Percentiles rank a stretch among this genome's conserved stretches.
Conservation (phyloP, 2,329 filamentous ascomycete genomes). For the Scytalidium lignicola region DNA sequence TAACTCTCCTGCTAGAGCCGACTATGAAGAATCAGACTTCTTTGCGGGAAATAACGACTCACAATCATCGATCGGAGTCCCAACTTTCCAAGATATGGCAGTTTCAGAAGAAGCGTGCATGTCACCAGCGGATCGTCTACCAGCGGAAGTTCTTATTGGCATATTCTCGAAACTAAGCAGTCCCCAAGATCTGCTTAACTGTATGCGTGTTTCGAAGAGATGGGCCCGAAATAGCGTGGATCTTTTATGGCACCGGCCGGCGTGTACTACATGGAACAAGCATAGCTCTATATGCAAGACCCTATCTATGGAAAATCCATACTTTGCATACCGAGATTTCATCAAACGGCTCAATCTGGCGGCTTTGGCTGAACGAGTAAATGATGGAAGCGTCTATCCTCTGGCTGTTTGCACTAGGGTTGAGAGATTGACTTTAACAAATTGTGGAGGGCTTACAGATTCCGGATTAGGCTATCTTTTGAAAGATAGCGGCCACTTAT, state of each 20-base stretch:
- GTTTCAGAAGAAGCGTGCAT: slow-evolving; percentile 62
- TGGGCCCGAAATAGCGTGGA: slow-evolving; percentile 94
- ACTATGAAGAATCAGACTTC: slow-evolving; percentile 91
- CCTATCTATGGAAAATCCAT: slow-evolving; percentile 65
- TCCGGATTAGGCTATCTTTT: slow-evolving; percentile 75
- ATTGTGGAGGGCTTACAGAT: slow-evolving; percentile 81
- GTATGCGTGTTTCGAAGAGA: slow-evolving; percentile 88
- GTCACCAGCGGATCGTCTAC: slow-evolving; percentile 78
- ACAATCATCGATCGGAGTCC: slow-evolving; percentile 81
- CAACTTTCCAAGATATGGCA: slow-evolving; percentile 70
- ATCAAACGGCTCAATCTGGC: slow-evolving; percentile 91
- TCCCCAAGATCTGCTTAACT: slow-evolving; percentile 73
- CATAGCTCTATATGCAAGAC: slow-evolving; percentile 77
- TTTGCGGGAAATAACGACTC: slow-evolving; percentile 88
- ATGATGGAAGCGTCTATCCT: slow-evolving; percentile 81
- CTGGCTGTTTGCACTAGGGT: slow-evolving; percentile 83
- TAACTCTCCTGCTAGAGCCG: slow-evolving; percentile 68
- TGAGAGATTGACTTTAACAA: slow-evolving; percentile 87
- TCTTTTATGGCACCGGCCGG: slow-evolving; percentile 88
- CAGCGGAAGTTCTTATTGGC: slow-evolving; percentile 90
- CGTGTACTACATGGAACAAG: slow-evolving; percentile 81
- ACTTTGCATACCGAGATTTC: slow-evolving; percentile 84
- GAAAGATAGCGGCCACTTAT: slow-evolving; percentile 70
- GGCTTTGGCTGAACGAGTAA: slow-evolving; percentile 67
- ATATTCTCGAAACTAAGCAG: slow-evolving; percentile 81